A percentile compares a stretch with the other conserved stretches of the same genome.
These are phyloP conservation scores for Paramecium caudatum DNA, from an alignment of 73 alveolate genomes.

Conservation along the genomic window DNA sequence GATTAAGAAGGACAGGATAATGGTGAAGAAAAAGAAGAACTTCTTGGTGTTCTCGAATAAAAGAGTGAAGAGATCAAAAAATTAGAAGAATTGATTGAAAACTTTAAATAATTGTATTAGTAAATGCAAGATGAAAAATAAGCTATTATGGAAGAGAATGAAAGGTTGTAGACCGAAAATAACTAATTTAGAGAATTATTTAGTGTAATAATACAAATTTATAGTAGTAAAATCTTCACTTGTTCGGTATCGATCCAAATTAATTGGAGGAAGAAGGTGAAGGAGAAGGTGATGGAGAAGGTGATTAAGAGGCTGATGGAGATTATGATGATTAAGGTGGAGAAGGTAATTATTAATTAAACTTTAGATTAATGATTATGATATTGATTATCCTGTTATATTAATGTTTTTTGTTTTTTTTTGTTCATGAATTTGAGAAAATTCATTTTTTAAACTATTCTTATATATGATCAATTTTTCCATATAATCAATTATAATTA, in stretches of 20 bases:
- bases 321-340: slow-evolving; percentile 34
- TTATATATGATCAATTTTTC: too few species aligned
- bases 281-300: slow-evolving; percentile 19
- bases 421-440: too few species aligned
- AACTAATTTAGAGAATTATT: slow-evolving; percentile 61
- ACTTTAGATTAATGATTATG: slow-evolving; percentile 19
- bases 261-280: slow-evolving; percentile 61
- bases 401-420: too few species aligned
- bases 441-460: too few species aligned
- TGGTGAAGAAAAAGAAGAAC: background rate
- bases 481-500: too few species aligned
- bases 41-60: too few species aligned
- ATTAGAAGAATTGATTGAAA: slow-evolving; percentile 43
- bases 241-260: slow-evolving; percentile 66
- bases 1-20: background rate
- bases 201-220: background rate
- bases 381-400: too few species aligned
- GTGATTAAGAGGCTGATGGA: slow-evolving; percentile 48
- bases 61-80: slow-evolving; percentile 50
- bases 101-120: slow-evolving; percentile 58
- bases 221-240: slow-evolving; percentile 36
- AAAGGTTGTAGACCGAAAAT: slow-evolving; percentile 11
- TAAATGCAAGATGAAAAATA: slow-evolving; percentile 60
- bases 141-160: slow-evolving; percentile 66
- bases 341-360: background rate